These are phyloP conservation scores for Fusarium proliferatum DNA, from an alignment of 2,329 filamentous ascomycete genomes.

Conservation along the genomic window DNA sequence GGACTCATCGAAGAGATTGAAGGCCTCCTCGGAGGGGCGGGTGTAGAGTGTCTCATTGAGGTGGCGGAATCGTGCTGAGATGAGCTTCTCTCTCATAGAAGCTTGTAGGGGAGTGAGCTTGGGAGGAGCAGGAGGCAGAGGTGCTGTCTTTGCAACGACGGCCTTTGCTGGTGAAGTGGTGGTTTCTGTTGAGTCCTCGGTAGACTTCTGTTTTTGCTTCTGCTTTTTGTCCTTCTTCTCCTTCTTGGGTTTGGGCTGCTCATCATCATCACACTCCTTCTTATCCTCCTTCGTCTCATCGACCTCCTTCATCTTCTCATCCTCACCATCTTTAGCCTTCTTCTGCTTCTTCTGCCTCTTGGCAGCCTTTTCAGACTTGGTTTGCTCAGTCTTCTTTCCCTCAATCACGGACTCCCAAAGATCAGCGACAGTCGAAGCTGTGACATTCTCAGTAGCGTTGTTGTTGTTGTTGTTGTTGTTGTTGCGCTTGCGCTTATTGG, in stretches of 20 bases:
- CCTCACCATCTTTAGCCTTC: constrained; percentile 45
- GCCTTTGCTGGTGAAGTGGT: constrained; percentile 34
- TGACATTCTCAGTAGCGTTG: constrained; percentile 61
- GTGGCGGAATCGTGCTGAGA: constrained; percentile 95
- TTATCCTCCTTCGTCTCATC: constrained; percentile 36
- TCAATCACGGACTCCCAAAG: constrained; percentile 86
- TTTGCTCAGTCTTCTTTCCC: constrained; percentile 60
- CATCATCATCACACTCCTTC: constrained; percentile 13
- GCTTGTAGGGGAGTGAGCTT: constrained; percentile 93
- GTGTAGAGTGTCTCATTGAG: constrained; percentile 98
- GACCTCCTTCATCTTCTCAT: constrained; percentile 36
- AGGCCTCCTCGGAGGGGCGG: constrained; percentile 84
- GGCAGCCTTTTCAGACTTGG: constrained; percentile 44
- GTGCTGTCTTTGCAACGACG: constrained; percentile 34
- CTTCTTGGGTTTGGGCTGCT: constrained; percentile 48
- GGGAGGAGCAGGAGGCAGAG: constrained; percentile 56
- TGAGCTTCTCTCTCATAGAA: constrained; percentile 93
- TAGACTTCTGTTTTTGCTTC: constrained; percentile 31
- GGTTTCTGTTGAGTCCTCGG: constrained; percentile 28
- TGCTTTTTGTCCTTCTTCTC: constrained; percentile 53
- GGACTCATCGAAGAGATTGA: constrained; percentile 82
- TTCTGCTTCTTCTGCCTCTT: constrained; percentile 51
- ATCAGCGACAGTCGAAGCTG: constrained; percentile 76
- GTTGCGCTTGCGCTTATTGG: constrained; percentile 68
- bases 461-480: constrained; percentile 37